Evolutionary conservation across 2,329 filamentous ascomycete species (phyloP).

Genomic region (Fusarium lateritium): DNA sequence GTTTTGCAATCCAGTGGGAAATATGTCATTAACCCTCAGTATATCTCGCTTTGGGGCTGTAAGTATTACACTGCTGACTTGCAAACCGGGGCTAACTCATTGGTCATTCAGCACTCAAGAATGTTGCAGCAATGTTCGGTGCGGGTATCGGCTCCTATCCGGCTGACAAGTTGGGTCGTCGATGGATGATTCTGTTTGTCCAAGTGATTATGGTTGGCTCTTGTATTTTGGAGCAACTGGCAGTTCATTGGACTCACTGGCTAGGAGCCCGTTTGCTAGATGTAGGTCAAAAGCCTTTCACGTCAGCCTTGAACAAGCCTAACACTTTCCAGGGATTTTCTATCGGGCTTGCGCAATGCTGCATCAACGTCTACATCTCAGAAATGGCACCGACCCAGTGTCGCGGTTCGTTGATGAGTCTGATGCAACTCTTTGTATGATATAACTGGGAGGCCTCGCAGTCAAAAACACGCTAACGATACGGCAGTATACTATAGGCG

Average conservation of each 20-base stretch:
- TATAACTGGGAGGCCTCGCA: background rate
- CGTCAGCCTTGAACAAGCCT: background rate
- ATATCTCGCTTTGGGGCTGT: constrained; percentile 25
- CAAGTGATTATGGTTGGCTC: background rate
- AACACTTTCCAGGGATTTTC: background rate
- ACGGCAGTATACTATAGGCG: background rate
- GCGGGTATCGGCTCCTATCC: background rate
- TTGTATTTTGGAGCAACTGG: background rate
- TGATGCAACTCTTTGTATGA: background rate
- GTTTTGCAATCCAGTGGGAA: no score
- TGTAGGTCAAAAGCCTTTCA: background rate
- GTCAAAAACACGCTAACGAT: background rate
- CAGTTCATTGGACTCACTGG: background rate
- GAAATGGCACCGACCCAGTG: constrained; percentile 1
- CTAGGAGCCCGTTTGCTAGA: background rate
- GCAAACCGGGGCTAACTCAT: background rate
- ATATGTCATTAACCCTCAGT: constrained; percentile 14
- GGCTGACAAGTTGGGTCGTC: constrained; percentile 7
- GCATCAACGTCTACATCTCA: constrained; percentile 6
- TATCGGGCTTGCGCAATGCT: background rate
- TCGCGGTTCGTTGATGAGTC: constrained; percentile 4
- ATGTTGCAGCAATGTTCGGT: constrained; percentile 1
- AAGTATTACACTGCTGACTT: background rate
- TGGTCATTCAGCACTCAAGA: background rate
- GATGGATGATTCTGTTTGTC: background rate